A percentile compares a stretch with the other conserved stretches of the same genome.
These are phyloP conservation scores for Tetradesmus lagerheimii DNA, from an alignment of 139 green algal genomes.

Conservation along the genomic window DNA sequence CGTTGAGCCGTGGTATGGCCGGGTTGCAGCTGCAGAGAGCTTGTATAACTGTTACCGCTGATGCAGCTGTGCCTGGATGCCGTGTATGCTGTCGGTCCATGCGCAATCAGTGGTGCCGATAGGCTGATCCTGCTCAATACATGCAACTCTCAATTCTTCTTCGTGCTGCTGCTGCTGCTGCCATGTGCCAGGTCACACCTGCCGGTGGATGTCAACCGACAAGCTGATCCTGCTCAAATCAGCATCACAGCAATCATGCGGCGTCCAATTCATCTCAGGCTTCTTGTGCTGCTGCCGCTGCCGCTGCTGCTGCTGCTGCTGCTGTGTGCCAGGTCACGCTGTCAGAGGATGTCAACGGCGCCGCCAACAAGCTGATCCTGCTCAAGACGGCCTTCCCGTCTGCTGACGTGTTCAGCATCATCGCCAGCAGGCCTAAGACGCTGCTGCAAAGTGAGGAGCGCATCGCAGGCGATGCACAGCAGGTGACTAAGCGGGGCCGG, in stretches of 20 bases:
- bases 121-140: slow-evolving; percentile 37
- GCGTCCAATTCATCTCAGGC: too few species aligned
- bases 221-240: slow-evolving; percentile 48
- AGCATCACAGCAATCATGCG: not conserved
- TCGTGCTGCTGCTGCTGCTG: not conserved
- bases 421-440: slow-evolving; percentile 33
- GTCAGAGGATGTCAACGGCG: slow-evolving; percentile 38
- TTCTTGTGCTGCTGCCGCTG: not conserved
- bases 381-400: slow-evolving; percentile 37
- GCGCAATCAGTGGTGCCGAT: too few species aligned
- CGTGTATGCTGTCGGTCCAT: too few species aligned
- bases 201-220: slow-evolving; percentile 36
- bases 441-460: slow-evolving; percentile 43
- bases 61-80: too few species aligned
- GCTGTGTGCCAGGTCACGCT: slow-evolving; percentile 6
- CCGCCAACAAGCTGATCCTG: slow-evolving; percentile 45
- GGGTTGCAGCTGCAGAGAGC: too few species aligned
- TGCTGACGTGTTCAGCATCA: slow-evolving; percentile 44
- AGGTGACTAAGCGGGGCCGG: too few species aligned
- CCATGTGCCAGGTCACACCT: slow-evolving; percentile 11
- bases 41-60: not conserved
- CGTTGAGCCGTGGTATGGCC: too few species aligned
- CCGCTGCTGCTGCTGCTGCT: not conserved
- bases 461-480: slow-evolving; percentile 11
- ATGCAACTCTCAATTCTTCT: not conserved